phyloP scores from a whole-genome alignment of 83 land plant genomes.

The Thuja plicata region DNA sequence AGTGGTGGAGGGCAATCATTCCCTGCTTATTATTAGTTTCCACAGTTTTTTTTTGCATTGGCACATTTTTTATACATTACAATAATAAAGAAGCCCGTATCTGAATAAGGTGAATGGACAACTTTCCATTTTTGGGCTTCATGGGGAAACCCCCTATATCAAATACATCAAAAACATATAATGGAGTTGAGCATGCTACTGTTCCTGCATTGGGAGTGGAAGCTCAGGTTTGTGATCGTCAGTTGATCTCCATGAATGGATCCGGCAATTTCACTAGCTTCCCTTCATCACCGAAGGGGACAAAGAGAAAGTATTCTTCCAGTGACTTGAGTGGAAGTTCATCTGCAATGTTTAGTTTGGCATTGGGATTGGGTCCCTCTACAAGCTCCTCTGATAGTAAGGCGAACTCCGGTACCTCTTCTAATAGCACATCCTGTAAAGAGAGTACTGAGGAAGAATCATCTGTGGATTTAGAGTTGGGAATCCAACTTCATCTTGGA shows the following conservation, averaged over 20 bases:
- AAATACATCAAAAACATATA: slow-evolving; percentile 34
- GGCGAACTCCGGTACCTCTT: slow-evolving; percentile 48
- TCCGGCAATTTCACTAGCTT: slow-evolving; percentile 20
- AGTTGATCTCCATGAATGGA: slow-evolving; percentile 24
- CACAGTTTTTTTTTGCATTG: slow-evolving; percentile 19
- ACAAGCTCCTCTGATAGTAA: slow-evolving; percentile 59
- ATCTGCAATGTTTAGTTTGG: slow-evolving; percentile 27
- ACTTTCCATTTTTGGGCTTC: slow-evolving; percentile 26
- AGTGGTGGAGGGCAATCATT: slow-evolving; percentile 49
- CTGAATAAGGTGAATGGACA: slow-evolving; percentile 32
- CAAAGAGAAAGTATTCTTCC: slow-evolving; percentile 42
- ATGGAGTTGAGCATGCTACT: slow-evolving; percentile 16
- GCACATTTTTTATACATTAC: slow-evolving; percentile 7
- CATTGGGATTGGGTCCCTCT: slow-evolving; percentile 70
- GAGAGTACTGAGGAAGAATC: slow-evolving; percentile 59
- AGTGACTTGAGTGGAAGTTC: slow-evolving; percentile 43
- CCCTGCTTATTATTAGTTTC: slow-evolving; percentile 17
- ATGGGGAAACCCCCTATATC: slow-evolving; percentile 16
- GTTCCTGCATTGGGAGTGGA: slow-evolving; percentile 38
- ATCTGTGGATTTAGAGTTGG: slow-evolving; percentile 53
- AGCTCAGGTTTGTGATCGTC: slow-evolving; percentile 24
- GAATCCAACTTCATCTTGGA: slow-evolving; percentile 50
- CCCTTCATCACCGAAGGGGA: slow-evolving; percentile 33
- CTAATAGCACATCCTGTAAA: slow-evolving; percentile 51
- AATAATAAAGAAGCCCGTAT: slow-evolving; percentile 7